These are phyloP conservation scores for Penicillium sp. DNA, from an alignment of 2,329 filamentous ascomycete species.

Conservation along the genomic window DNA sequence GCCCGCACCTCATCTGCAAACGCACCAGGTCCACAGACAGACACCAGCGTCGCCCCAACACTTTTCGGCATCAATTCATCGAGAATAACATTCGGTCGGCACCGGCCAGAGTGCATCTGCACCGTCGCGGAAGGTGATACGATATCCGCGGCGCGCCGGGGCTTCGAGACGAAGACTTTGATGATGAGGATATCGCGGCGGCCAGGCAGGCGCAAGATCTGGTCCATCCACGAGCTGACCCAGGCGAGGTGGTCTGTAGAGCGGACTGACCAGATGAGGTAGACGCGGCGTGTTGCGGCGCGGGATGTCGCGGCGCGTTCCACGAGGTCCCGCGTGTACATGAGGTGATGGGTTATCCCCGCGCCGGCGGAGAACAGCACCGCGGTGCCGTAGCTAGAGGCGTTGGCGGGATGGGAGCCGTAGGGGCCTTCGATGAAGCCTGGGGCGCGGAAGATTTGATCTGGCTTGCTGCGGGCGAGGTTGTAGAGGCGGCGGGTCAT, in stretches of 20 bases:
- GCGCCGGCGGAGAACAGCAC: slow-evolving; percentile 67
- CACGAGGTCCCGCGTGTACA: slow-evolving; percentile 62
- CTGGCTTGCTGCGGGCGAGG: slow-evolving; percentile 53
- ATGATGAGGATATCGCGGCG: slow-evolving; percentile 62
- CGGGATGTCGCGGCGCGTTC: slow-evolving; percentile 54
- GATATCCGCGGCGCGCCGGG: slow-evolving; percentile 57
- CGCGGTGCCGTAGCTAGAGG: slow-evolving; percentile 65
- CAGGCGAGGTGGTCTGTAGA: slow-evolving; percentile 63
- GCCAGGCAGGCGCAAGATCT: slow-evolving; percentile 61
- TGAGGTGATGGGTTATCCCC: slow-evolving; percentile 67
- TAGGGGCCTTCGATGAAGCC: slow-evolving; percentile 67
- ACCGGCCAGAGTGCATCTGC: slow-evolving; percentile 64
- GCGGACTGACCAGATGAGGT: slow-evolving; percentile 65
- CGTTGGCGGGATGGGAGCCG: slow-evolving; percentile 58
- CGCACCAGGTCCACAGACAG: slow-evolving; percentile 64
- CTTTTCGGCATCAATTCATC: slow-evolving; percentile 58
- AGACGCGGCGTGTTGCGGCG: slow-evolving; percentile 60
- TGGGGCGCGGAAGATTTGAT: slow-evolving; percentile 52
- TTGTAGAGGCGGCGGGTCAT: slow-evolving; percentile 65
- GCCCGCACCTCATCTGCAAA: slow-evolving; percentile 64
- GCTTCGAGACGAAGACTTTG: slow-evolving; percentile 65
- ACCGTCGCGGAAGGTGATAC: slow-evolving; percentile 59
- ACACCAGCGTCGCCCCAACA: slow-evolving; percentile 62
- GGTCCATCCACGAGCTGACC: slow-evolving; percentile 68
- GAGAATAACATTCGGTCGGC: slow-evolving; percentile 57